Conservation (phyloP, 306 rosid genomes). For the Cicer yamashitae region DNA sequence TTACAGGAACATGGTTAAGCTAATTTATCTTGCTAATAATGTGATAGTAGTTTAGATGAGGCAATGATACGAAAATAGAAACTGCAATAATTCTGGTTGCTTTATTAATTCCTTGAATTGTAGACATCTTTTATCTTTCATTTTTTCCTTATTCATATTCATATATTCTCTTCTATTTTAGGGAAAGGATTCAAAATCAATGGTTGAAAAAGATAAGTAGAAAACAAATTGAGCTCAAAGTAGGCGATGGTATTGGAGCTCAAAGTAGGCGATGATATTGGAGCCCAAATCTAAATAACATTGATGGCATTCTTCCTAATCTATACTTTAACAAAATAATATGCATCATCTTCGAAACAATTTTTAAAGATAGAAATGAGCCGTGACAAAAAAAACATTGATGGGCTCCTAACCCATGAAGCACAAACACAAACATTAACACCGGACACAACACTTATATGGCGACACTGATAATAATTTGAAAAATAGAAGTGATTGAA, state of each 20-base stretch:
- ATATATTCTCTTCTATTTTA: too few species aligned
- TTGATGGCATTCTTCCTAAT: background rate
- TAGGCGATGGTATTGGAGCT: background rate
- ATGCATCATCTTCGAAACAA: conserved; percentile 13
- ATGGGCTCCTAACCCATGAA: background rate
- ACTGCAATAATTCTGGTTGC: conserved; percentile 1
- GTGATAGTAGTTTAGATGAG: conserved; percentile 6
- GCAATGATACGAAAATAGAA: background rate
- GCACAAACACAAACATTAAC: too few species aligned
- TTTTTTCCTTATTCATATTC: background rate
- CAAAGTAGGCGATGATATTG: background rate
- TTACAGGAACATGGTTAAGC: conserved; percentile 37
- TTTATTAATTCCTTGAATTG: background rate
- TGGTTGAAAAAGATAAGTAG: background rate
- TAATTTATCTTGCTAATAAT: conserved; percentile 19
- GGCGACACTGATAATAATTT: too few species aligned
- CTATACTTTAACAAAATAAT: conserved; percentile 3
- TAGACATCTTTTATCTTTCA: background rate
- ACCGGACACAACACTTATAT: too few species aligned
- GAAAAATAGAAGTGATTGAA: too few species aligned
- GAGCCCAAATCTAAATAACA: background rate
- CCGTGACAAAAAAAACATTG: background rate
- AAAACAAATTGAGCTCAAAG: background rate
- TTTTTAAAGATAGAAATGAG: conserved; percentile 2
- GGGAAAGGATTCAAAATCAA: background rate